A percentile compares a stretch with the other conserved stretches of the same genome.
These are phyloP conservation scores for Ascobolus immersus DNA, from an alignment of 495 filamentous ascomycete genomes.

Conservation along the genomic window DNA sequence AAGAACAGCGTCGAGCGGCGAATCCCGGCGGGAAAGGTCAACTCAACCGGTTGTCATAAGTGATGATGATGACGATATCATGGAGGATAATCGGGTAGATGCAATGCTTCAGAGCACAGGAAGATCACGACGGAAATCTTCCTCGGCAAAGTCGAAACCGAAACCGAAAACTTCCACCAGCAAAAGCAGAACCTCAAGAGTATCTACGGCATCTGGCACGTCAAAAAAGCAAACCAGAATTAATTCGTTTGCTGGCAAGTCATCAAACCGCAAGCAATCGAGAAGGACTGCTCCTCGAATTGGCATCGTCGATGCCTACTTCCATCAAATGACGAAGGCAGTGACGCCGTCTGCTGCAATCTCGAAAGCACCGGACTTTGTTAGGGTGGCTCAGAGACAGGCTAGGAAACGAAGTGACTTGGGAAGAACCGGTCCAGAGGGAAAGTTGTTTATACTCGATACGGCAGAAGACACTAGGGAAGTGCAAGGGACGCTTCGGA, in stretches of 20 bases:
- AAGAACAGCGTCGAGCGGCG: conserved; percentile 1
- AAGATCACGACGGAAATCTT: conserved; percentile 7
- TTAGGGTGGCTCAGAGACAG: conserved; percentile 50
- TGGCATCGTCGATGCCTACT: conserved; percentile 45
- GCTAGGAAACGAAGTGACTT: conserved; percentile 33
- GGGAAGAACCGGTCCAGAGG: conserved; percentile 49
- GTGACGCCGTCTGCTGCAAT: conserved; percentile 12
- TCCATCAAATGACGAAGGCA: conserved; percentile 17
- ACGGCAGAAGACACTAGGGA: conserved; percentile 52
- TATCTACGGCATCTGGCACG: conserved; percentile 13
- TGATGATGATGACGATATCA: conserved; percentile 20
- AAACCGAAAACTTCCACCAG: too few relatives aligned
- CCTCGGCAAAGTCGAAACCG: not conserved
- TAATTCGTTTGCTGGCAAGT: conserved; percentile 16
- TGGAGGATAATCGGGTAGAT: conserved; percentile 30
- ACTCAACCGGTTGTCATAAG: conserved; percentile 9
- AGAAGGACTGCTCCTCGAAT: conserved; percentile 23
- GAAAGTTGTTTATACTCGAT: conserved; percentile 47
- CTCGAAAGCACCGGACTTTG: conserved; percentile 50
- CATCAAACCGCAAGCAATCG: conserved; percentile 15
- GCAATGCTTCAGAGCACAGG: conserved; percentile 25
- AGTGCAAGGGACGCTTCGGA: conserved; percentile 34
- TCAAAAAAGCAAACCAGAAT: conserved; percentile 16
- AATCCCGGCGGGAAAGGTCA: conserved; percentile 1
- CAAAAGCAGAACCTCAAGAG: conserved; percentile 7